Base-by-base conservation (phyloP, 345 rosid species). In the Gossypium turneri region DNA sequence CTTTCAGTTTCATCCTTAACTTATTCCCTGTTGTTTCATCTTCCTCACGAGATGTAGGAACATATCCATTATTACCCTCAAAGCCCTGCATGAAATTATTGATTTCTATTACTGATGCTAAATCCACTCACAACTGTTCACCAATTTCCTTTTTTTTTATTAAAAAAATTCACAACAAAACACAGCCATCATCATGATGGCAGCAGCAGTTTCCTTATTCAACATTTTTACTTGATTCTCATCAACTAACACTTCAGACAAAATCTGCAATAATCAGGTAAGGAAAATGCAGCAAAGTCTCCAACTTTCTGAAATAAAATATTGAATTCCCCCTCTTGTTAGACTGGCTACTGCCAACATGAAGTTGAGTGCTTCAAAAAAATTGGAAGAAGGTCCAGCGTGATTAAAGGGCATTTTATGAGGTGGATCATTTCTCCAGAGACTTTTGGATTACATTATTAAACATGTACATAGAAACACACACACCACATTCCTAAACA, bases 1-100 rank as follows among this genome's bases (percentile, higher is more conserved):
- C 98, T 77, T 88, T 90, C 65, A 94, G 87, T 79, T 86, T 90
- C 97, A 90, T 86, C 83, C 83, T 90, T 53, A 94, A 84, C 84
- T 86, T 85, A 83, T 84, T 90, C 81, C 86, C 91, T 20, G 89
- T 77, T 34, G 86, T 68, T 25, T 77, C 72, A 29, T 82, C 88
- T 64, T 82, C 90, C 24, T 22, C 29, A 11, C 2, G 12, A 58
- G 62, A 3, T 22, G 62, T 22, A 22, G 62, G 89, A 67, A 86
- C 60, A 75, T 88, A 86, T 60, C 83, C 72, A 52, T 75, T 84
- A 65, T 82, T 57, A 22, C 43, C 24, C 9, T 69, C 73, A 51
- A 69, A 69, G 58, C 45, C 19, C 59, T 69, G 58, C 24, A 69
- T 47, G 29, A 59, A 59, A 59, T 59, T 59, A 22, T 59, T 24